Percentiles rank a stretch among this genome's conserved stretches.
phyloP scores from a whole-genome alignment of 192 early-diverging fungal species.

The Thoreauomyces humboldtii region DNA sequence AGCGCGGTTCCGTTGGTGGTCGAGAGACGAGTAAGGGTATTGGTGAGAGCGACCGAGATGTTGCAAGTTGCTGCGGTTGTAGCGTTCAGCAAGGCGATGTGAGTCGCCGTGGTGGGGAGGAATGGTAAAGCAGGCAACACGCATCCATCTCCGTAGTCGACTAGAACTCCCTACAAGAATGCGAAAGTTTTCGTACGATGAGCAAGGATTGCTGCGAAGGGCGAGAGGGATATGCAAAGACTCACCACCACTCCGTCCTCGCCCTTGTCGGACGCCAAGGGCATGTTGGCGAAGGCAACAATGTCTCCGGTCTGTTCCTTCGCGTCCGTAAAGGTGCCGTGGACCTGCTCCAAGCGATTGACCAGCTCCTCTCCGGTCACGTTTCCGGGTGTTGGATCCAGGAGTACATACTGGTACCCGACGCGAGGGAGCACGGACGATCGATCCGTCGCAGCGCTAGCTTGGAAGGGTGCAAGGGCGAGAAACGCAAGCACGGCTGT shows the following conservation, averaged over 20 bases:
- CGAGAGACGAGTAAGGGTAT: neutral
- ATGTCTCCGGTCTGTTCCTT: neutral
- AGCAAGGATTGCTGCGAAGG: too few relatives aligned
- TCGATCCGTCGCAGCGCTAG: neutral
- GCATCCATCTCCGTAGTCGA: slow-evolving; percentile 21
- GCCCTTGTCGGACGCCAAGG: neutral
- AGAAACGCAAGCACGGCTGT: neutral
- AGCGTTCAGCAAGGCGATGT: slow-evolving; percentile 9
- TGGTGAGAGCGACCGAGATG: neutral
- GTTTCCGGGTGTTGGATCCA: neutral
- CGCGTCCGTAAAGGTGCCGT: neutral
- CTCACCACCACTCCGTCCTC: too few relatives aligned
- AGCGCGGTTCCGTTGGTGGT: neutral
- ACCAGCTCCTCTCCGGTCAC: neutral
- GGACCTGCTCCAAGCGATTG: neutral
- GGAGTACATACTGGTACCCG: neutral
- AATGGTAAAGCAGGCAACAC: neutral
- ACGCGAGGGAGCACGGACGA: neutral
- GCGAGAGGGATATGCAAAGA: too few relatives aligned
- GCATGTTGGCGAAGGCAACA: neutral
- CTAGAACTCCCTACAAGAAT: slow-evolving; percentile 3
- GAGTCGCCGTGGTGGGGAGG: slow-evolving; percentile 2
- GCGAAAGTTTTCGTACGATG: too few relatives aligned
- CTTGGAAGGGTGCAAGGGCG: neutral
- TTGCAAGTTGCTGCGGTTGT: slow-evolving; percentile 3